A percentile compares a stretch with the other conserved stretches of the same genome.
phyloP scores from a whole-genome alignment of 192 early-diverging fungal species.

The Funneliformis mosseae region DNA sequence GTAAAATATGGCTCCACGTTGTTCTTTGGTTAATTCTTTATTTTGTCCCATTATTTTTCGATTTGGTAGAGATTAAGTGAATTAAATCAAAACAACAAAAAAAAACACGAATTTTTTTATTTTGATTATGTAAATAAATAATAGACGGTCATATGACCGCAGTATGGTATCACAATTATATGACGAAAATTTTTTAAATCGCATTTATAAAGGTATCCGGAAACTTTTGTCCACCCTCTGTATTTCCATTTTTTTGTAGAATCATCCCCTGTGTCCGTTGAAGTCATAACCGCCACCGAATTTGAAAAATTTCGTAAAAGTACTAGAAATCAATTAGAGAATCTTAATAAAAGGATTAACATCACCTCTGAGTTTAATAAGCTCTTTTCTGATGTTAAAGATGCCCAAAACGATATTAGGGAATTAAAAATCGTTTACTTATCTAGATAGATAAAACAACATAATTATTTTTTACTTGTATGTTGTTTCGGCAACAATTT shows the following conservation, averaged over 20 bases:
- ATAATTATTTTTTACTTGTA: conserved; percentile 13
- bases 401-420: conserved; percentile 3
- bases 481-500: conserved; percentile 14
- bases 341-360: conserved; percentile 11
- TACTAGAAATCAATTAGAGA: background rate
- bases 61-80: too few relatives aligned
- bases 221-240: too few relatives aligned
- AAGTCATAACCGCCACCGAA: conserved; percentile 12
- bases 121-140: too few relatives aligned
- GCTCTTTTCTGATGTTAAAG: background rate
- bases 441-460: conserved; percentile 15
- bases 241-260: conserved; percentile 9
- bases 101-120: too few relatives aligned
- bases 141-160: too few relatives aligned
- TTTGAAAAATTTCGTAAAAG: background rate
- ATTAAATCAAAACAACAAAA: too few relatives aligned
- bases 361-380: conserved; percentile 14
- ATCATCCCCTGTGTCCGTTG: conserved; percentile 1
- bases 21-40: too few relatives aligned
- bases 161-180: too few relatives aligned
- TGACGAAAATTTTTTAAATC: too few relatives aligned
- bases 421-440: background rate
- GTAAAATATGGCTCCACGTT: too few relatives aligned
- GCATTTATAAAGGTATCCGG: too few relatives aligned
- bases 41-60: too few relatives aligned